phyloP scores from a whole-genome alignment of 179 eudicot genomes.

The Monotropa hypopitys region DNA sequence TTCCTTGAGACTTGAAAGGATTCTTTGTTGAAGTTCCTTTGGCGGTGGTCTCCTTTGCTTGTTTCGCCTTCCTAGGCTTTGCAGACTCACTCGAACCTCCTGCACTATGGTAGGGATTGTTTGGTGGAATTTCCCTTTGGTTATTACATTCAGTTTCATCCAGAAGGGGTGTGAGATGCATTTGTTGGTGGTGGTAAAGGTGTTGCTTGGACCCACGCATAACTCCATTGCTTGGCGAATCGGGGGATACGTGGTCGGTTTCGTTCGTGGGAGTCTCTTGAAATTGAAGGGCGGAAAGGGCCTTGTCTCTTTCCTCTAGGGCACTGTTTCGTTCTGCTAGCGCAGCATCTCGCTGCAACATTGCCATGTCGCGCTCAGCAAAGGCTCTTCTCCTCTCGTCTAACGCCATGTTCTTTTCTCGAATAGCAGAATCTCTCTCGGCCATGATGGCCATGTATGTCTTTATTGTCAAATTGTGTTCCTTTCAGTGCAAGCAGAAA shows the following conservation, averaged over 20 bases:
- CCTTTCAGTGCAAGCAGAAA: conserved; percentile 15
- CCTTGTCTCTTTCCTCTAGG: conserved; percentile 59
- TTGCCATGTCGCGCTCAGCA: conserved; percentile 80
- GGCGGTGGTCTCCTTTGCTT: conserved; percentile 31
- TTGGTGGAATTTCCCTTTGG: conserved; percentile 26
- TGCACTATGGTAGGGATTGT: conserved; percentile 24
- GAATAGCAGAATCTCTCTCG: conserved; percentile 84
- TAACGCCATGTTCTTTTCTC: conserved; percentile 76
- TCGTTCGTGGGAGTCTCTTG: conserved; percentile 50
- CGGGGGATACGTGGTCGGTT: conserved; percentile 19
- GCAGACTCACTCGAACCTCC: conserved; percentile 20
- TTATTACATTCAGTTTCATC: conserved; percentile 34
- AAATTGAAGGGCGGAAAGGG: conserved; percentile 49
- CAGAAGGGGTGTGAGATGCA: conserved; percentile 23
- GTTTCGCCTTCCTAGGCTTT: conserved; percentile 45
- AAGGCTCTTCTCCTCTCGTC: conserved; percentile 76
- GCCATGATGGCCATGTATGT: conserved; percentile 77
- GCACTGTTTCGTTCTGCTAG: conserved; percentile 64
- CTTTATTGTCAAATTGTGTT: conserved; percentile 32
- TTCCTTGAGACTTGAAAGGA: conserved; percentile 27
- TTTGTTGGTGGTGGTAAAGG: conserved; percentile 40
- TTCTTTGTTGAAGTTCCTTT: conserved; percentile 31
- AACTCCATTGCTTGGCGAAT: conserved; percentile 40
- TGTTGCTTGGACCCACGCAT: conserved; percentile 31
- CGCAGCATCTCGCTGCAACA: conserved; percentile 78